Base-by-base conservation (phyloP, 2,329 filamentous ascomycete genomes). In the Ascochyta viciae-villosae region DNA sequence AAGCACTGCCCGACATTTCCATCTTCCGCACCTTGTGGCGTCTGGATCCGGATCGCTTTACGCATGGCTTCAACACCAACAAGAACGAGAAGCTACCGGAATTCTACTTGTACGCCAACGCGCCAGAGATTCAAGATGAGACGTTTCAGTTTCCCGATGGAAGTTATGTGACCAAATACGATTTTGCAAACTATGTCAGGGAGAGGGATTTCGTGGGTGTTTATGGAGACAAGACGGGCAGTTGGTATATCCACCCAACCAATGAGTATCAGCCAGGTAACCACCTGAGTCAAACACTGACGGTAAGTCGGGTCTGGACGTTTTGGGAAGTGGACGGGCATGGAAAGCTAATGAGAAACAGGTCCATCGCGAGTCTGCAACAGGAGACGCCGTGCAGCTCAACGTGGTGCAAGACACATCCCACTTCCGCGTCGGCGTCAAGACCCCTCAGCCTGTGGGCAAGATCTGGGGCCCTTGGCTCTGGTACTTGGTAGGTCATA, bases 331-430 rank as follows among this genome's bases (percentile, higher is more conserved):
- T 16, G 23, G 1, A 26, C 10, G 31, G 16, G 24, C 7, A 19
- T 7, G 6, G 15, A 3, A 26, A 7, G 24, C 49, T 53, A 16
- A 52, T 15, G 15, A 19, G 13, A 3, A 4, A 16, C 4, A 60
- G 71, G 75, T 81, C 7, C 80, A 81, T 56, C 75, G 80, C 10
- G 80, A 82, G 60, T 79, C 75, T 6, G 53, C 70, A 1, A 80
- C 78, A 0, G 80, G 80, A 4, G 80, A 82, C 58, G 74, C 74
- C 4, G 79, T 82, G 5, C 77, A 81, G 58, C 67, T 82, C 41
- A 82, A 82, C 60, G 80, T 82, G 71, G 72, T 82, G 39, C 80
- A 82, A 60, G 80, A 80, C n/a, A 81, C 79, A 19, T 65, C 60
- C 4, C 62, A 62, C 27, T 64, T 62, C 42, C 57, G 58, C n/a